phyloP scores from a whole-genome alignment of 2,329 filamentous ascomycete species.

The Dactylellina leptospora region DNA sequence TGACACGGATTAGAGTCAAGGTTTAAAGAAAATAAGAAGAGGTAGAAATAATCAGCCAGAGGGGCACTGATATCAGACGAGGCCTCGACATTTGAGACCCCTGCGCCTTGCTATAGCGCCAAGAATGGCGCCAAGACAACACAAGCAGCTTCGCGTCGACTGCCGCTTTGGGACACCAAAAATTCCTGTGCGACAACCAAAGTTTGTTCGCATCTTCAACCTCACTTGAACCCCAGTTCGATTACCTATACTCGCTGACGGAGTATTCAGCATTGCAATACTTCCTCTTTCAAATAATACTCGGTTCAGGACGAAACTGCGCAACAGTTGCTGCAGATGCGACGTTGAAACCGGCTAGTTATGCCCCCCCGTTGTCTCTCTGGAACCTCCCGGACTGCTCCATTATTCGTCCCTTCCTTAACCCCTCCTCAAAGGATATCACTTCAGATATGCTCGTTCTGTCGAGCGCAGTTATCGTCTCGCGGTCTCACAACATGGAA shows the following conservation, averaged over 20 bases:
- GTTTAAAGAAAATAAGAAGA: no score
- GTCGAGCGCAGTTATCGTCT: constrained; percentile 33
- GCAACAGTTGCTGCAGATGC: constrained; percentile 47
- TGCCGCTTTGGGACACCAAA: constrained; percentile 43
- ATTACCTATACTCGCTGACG: neutral
- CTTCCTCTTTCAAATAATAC: neutral
- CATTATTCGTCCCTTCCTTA: constrained; percentile 1
- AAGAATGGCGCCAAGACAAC: constrained; percentile 16
- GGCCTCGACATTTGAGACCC: no score
- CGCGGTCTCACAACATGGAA: constrained; percentile 32
- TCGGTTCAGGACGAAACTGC: constrained; percentile 3
- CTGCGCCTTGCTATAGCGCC: constrained; percentile 1
- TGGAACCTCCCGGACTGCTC: constrained; percentile 42
- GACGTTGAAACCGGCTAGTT: constrained; percentile 33
- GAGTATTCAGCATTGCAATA: neutral
- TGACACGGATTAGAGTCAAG: no score
- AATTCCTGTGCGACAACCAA: constrained; percentile 48
- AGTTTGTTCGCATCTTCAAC: constrained; percentile 1
- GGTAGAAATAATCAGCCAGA: no score
- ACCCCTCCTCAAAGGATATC: constrained; percentile 28
- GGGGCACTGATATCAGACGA: no score
- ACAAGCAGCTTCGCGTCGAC: constrained; percentile 30
- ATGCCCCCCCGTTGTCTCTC: constrained; percentile 52
- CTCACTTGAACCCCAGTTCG: constrained; percentile 7
- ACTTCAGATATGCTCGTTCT: constrained; percentile 44